Evolutionary conservation across 164 flowering plant genomes (phyloP), one percentile per base, ranked within the genome.

Genomic region (Berberis vulgaris): DNA sequence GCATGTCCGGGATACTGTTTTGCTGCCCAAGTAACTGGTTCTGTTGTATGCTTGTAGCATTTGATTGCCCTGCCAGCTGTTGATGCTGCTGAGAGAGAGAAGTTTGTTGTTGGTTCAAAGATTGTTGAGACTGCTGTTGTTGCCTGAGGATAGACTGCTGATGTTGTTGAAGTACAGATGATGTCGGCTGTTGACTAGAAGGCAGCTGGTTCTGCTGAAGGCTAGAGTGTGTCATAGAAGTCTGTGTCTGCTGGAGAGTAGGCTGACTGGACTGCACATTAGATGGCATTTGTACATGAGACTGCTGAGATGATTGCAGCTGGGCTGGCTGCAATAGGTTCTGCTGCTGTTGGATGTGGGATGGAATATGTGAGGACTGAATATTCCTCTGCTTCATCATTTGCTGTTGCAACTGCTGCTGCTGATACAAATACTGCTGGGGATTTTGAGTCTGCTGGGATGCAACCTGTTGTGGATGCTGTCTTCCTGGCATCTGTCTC

Each of bases 401-500:
- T 44, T 78, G 79, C 3, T 78, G 55, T n/a, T 50, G 77, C 45
- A 26, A 26, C 26, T 26, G 26, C 26, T 26, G 26, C 26, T 84
- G 89, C 58, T 88, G 87, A 57, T 82, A 79, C 43, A 77, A 38
- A 69, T 57, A 71, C 58, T 77, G 83, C 61, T 80, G 89, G 5
- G 76, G 41, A 73, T 74, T 76, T 66, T 81, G 83, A 59, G 89
- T 63, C 65, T 75, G 85, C 39, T 62, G 65, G 65, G 78, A 43
- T 58, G 64, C 70, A 59, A 73, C 78, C 65, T 73, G 84, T 69
- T 85, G 83, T 10, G 66, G 54, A 43, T 63, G 74, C 68, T 80
- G 97, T 76, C 91, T 87, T 59, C 83, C 96, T 54, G 69, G 85
- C 72, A 87, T 72, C 65, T 76, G 94, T 75, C 86, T 86, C 74